Percentiles rank a stretch among this genome's conserved stretches.
Evolutionary conservation across 257 asterid genomes (phyloP).

Genomic region (Solanum sparsipilum): DNA sequence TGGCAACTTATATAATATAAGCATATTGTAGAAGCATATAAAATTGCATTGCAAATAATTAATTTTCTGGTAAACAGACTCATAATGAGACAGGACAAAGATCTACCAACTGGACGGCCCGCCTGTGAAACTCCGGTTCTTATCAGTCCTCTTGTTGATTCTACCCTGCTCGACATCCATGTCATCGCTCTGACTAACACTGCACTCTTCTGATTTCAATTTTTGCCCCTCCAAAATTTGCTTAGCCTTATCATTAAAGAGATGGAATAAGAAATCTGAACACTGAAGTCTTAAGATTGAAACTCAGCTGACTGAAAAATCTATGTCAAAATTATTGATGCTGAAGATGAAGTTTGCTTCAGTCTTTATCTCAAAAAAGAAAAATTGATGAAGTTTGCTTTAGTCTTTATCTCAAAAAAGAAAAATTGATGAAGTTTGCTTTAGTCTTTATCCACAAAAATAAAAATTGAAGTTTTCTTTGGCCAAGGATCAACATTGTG

Average conservation of each 20-base stretch:
- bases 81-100: neutral
- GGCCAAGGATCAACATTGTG: neutral
- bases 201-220: slow-evolving; percentile 9
- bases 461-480: neutral
- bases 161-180: slow-evolving; percentile 49
- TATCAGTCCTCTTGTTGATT: slow-evolving; percentile 23
- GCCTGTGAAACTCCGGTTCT: slow-evolving; percentile 35
- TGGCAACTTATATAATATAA: neutral
- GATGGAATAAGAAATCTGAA: neutral
- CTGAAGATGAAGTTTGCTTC: neutral
- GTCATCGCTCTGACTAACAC: slow-evolving; percentile 22
- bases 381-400: neutral
- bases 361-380: neutral
- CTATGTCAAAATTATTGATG: neutral
- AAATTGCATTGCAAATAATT: neutral
- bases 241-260: slow-evolving; percentile 12
- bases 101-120: slow-evolving; percentile 68
- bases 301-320: neutral
- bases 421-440: neutral
- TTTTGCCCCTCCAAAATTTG: slow-evolving; percentile 24
- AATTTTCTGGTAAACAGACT: neutral
- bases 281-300: neutral
- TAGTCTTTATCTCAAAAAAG: neutral
- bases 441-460: neutral
- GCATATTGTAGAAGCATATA: neutral